A percentile compares a stretch with the other conserved stretches of the same genome.
phyloP scores from a whole-genome alignment of 306 rosid species.

The Rosa multiflora region DNA sequence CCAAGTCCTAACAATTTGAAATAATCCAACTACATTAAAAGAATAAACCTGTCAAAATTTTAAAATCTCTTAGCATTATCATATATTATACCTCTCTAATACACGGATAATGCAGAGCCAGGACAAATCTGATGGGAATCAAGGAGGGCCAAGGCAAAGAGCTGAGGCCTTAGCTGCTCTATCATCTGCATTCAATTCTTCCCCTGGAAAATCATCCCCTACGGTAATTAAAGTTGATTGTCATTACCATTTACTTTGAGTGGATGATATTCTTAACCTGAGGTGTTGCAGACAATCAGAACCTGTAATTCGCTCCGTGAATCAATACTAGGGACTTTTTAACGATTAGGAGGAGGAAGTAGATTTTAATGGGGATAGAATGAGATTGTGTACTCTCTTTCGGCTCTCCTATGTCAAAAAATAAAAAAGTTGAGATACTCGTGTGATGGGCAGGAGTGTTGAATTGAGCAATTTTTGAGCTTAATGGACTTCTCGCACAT shows the following conservation, averaged over 20 bases:
- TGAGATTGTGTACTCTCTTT: neutral
- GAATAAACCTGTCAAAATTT: neutral
- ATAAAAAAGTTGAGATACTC: neutral
- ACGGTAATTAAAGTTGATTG: slow-evolving; percentile 35
- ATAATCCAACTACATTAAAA: neutral
- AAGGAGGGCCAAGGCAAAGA: slow-evolving; percentile 63
- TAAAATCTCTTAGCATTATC: neutral
- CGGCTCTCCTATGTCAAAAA: neutral
- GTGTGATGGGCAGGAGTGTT: neutral
- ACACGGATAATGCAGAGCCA: slow-evolving; percentile 19
- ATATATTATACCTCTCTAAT: slow-evolving; percentile 3
- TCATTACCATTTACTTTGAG: neutral
- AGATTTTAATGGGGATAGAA: neutral
- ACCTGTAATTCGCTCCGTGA: neutral
- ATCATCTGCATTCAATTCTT: slow-evolving; percentile 57
- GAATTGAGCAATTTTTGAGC: neutral
- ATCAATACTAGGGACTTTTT: slow-evolving; percentile 1
- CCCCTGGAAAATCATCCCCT: slow-evolving; percentile 40
- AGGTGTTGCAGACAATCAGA: slow-evolving; percentile 12
- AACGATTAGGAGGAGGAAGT: neutral
- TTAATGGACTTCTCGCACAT: neutral
- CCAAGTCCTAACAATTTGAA: neutral
- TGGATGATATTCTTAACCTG: slow-evolving; percentile 4
- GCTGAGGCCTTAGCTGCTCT: slow-evolving; percentile 66
- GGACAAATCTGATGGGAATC: slow-evolving; percentile 55